phyloP scores from a whole-genome alignment of 2,329 filamentous ascomycete genomes.

The Annulohypoxylon truncatum region DNA sequence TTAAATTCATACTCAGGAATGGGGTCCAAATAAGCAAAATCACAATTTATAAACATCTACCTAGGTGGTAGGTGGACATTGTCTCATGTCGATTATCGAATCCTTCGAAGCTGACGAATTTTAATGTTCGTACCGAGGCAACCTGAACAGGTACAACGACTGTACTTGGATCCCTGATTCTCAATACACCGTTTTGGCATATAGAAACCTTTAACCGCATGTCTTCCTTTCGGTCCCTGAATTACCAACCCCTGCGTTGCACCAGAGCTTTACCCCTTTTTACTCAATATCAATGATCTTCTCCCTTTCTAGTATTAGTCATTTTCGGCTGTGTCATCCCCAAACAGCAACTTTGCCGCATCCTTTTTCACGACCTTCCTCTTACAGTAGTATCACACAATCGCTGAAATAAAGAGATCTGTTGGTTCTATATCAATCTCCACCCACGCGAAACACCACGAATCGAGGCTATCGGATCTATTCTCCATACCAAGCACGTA shows the following conservation, averaged over 20 bases:
- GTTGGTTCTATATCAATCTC: conserved; percentile 25
- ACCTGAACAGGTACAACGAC: not conserved
- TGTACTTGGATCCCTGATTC: conserved; percentile 3
- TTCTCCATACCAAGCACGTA: conserved; percentile 1
- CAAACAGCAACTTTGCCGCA: conserved; percentile 39
- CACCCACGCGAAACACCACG: conserved; percentile 35
- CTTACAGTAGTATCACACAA: conserved; percentile 35
- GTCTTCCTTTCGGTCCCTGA: conserved; percentile 26
- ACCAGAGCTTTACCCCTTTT: conserved; percentile 19
- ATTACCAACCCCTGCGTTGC: conserved; percentile 21
- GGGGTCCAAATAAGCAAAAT: not conserved
- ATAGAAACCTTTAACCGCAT: conserved; percentile 24
- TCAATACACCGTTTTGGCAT: conserved; percentile 6
- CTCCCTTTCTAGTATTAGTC: conserved; percentile 29
- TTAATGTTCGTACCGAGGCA: not conserved
- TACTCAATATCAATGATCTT: conserved; percentile 21
- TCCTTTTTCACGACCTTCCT: conserved; percentile 43
- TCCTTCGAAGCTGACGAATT: conserved; percentile 15
- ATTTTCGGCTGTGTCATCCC: conserved; percentile 35
- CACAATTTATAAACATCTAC: not conserved
- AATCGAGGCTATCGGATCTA: conserved; percentile 35
- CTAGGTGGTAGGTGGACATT: not conserved
- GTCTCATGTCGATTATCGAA: conserved; percentile 7
- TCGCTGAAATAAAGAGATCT: conserved; percentile 29
- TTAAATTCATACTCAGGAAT: not conserved